Evolutionary conservation across 2,329 filamentous ascomycete species (phyloP).

Genomic region (Cytospora paraplurivora): DNA sequence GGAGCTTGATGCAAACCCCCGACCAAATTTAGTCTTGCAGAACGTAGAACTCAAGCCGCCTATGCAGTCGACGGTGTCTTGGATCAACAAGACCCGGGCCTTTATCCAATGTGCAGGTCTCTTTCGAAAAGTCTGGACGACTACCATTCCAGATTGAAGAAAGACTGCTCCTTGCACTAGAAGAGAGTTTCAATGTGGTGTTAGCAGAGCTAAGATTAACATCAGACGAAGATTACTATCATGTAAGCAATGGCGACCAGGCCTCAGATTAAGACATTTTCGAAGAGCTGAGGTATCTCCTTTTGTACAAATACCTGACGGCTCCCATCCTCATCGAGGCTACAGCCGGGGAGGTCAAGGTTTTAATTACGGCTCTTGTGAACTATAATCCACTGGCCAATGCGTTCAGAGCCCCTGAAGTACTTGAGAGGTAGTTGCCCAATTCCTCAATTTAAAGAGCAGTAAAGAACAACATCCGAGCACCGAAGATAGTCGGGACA

Average conservation of each 20-base stretch:
- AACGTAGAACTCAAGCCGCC: not conserved
- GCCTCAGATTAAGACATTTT: not conserved
- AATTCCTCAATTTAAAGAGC: too few relatives aligned
- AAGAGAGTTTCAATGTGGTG: not conserved
- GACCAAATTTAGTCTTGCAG: not conserved
- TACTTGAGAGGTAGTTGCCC: not conserved
- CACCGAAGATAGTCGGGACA: too few relatives aligned
- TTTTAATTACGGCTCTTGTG: not conserved
- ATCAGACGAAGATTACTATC: not conserved
- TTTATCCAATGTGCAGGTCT: not conserved
- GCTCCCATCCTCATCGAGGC: not conserved
- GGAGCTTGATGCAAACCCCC: not conserved
- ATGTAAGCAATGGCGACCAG: accelerated
- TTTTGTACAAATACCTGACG: not conserved
- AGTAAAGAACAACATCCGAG: too few relatives aligned
- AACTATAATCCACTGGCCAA: not conserved
- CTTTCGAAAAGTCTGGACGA: not conserved
- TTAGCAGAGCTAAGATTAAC: not conserved
- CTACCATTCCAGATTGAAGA: not conserved
- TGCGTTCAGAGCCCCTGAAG: not conserved
- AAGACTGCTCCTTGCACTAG: not conserved
- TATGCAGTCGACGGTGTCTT: not conserved
- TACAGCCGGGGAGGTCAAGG: not conserved
- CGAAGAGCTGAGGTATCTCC: not conserved
- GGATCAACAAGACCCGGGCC: not conserved